Base-by-base conservation (phyloP, 768 basidiomycete species). In the Daedaleopsis sinensis region DNA sequence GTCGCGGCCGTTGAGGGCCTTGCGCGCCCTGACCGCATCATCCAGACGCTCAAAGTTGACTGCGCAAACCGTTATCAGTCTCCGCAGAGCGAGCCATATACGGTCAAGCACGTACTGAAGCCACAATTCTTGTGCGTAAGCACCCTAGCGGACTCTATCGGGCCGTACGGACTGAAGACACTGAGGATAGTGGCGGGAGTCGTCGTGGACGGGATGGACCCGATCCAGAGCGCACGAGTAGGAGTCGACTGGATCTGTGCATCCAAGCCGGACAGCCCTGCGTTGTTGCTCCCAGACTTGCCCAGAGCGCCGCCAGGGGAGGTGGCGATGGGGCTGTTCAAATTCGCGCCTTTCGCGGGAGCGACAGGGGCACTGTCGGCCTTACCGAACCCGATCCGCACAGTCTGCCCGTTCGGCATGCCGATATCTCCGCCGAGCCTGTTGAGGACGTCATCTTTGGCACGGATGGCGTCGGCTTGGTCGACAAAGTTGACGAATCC, bases 401-500 rank as follows among this genome's bases (percentile, higher is more conserved):
- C 96, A 1, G 93, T 94, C 73, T 95, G 94, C 15, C 95, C 94
- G 65, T 96, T 96, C 5, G 93, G 90, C 85, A 96, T 91, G 55
- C 92, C 91, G 62, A 97, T 94, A 66, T 93, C 91, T 8, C 96
- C 96, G 50, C 94, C 94, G 24, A 98, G 84, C 23, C 96, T 88
- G 74, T 96, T 98, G 56, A 97, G 82, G 43, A 99, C 96, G 75
- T 99, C 97, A 27, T 99, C 97, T 72, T 97, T 96, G 13, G 97
- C 97, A 59, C 94, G 88, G 65, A 98, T 89, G n/a, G 96, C 96
- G 74, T 98, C 96, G 1, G 87, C 83, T 72, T 93, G 91, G 65
- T 97, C 95, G 48, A 97, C 93, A 72, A 97, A 99, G 73, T 99
- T 99, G 72, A 99, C 96, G 72, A 99, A 99, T 10, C 96, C 97